Base-by-base conservation (phyloP, 176 grass and related monocot species). In the Avena sativa region DNA sequence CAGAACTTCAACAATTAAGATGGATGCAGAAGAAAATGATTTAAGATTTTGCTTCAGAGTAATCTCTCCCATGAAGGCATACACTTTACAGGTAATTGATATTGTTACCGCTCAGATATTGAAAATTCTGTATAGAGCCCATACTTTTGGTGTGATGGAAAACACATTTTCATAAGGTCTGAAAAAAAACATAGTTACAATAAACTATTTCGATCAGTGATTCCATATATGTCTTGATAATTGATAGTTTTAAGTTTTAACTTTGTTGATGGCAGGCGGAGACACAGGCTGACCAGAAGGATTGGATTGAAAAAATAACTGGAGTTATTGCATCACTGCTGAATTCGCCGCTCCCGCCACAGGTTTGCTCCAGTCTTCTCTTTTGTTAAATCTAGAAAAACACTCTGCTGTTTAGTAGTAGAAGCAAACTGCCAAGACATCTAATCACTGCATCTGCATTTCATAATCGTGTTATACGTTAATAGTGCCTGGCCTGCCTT, bases 11-110 rank as follows among this genome's bases (percentile, higher is more conserved):
- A 96, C 96, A 60, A 95, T 98, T 87, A 98, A 98, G 76, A 81
- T 95, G 52, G 92, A 96, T 88, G 84, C 93, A 38, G 93, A 96
- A 64, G 93, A 96, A 89, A 95, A 87, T 79, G 96, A 98, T 89
- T 75, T 98, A 85, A 90, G 96, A 79, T 96, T 98, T 91, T 98
- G 93, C 70, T 98, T 98, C 79, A 87, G 96, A 95, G 92, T 98
- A 89, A 95, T 98, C 74, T 94, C 96, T 60, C 96, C 93, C 12
- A 32, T 92, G 56, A 98, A 96, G 72, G 25, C 88, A 78, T 95
- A 91, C 88, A 96, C 93, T 68, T 91, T 98, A 85, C 96, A 98
- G 96, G 96, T 98, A 89, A 82, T 13, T 46, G 12, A 74, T 68
- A 67, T 34, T 83, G 21, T 48, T 88, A 57, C 17, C 79, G 17